Evolutionary conservation across 2,329 filamentous ascomycete genomes (phyloP), one percentile per base, ranked within the genome.

Genomic region (Curvularia sp.): DNA sequence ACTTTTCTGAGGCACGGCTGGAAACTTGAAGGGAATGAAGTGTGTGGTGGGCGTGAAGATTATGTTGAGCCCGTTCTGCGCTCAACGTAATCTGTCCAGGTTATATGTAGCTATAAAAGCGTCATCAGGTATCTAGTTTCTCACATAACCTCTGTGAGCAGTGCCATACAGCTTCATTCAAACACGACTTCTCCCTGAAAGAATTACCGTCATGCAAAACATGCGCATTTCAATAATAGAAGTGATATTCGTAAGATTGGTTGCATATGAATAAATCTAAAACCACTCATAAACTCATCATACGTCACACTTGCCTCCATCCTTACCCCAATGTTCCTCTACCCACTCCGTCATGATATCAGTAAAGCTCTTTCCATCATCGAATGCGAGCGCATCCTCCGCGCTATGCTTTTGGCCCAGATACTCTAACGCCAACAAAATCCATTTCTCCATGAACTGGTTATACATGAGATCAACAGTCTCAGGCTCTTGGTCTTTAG

Each of bases 401-500:
- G 79, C 75, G 41, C 79, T 77, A 64, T 83, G 80, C 58, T 80
- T 80, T 50, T 84, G 75, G 2, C 84, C 84, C 9, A 85, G 73
- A 65, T 84, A 87, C 59, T 88, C 87, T 61, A 97, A 80, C 2
- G 92, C 93, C 10, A 89, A 79, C 18, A 96, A 77, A 39, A 98
- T 81, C 85, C 90, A 96, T 9, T 88, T 88, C 77, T 95, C 85
- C 35, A 98, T 88, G 75, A 97, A 99, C 74, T 96, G 93, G 57
- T 96, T 86, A 73, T 96, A 99, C 13, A 97, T 88, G 7, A 99
- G 75, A 75, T 98, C 94, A 0, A 99, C 92, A 0, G 78, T 88
- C 52, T 90, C 86, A 0, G 92, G 91, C 15, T 85, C 80, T 10
- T 69, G 71, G 0, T 75, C 79, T 7, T 73, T 63, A 1, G 64